Evolutionary conservation across 73 alveolate genomes (phyloP), one percentile per base, ranked within the genome.

Genomic region (Urostyla sp.): DNA sequence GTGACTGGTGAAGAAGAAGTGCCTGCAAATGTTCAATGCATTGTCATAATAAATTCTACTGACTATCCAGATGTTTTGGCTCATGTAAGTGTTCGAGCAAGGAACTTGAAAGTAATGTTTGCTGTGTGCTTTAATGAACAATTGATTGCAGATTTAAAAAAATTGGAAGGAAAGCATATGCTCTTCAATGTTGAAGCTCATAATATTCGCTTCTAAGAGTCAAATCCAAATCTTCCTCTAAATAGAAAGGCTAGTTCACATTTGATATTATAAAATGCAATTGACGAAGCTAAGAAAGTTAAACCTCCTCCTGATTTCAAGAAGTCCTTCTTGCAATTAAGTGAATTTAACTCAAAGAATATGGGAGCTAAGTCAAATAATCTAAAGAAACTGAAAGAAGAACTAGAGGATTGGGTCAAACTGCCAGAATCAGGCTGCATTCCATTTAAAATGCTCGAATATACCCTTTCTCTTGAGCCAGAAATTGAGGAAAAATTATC

Each of bases 1-100:
- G 88, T 94, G 38, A 78, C 92, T 37, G 99, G 99, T 44, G 92
- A 92, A 67, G 99, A 94, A 82, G 99, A 94, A 81, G 92, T 94
- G 21, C 99, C 99, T 13, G 76, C 87, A 26, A 91, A 91, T 73
- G 92, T 93, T 44, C 56, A 43, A 43, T 97, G 95, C 40, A 83
- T 94, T 0, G 83, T 94, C 32, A 84, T 88, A 5, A 32, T 88
- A 40, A 75, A 88, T 44, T 67, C 90, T 8, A 90, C 94, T 59
- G 92, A 92, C 88, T 92, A 90, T 69, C 98, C 97, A 5, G 98
- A 94, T 60, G 94, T 94, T 75, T 84, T 94, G 40, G 93, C 98
- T 10, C 99, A 94, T 59, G 97, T 94, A 38, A 87, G 95, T 49
- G 97, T 94, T 16, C 77, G 99, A 35, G 98, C 99, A 16, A 89